A percentile compares a stretch with the other conserved stretches of the same genome.
Evolutionary conservation across 1,284 basidiomycete genomes (phyloP).

Genomic region (Pseudozyma flocculosa): DNA sequence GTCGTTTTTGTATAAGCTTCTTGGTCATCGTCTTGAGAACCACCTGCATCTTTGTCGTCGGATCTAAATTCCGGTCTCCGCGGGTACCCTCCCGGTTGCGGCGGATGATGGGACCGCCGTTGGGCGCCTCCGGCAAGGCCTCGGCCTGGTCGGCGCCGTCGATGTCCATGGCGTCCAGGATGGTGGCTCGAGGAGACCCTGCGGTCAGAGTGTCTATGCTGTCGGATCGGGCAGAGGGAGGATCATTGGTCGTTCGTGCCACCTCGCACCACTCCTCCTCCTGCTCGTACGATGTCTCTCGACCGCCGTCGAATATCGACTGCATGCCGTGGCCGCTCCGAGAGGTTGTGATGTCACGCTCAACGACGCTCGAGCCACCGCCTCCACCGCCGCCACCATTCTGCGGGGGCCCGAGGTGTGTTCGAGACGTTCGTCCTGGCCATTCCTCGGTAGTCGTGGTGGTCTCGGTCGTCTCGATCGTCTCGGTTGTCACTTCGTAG

Average conservation of each 20-base stretch:
- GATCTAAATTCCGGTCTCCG: neutral
- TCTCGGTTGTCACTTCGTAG: constrained; percentile 60
- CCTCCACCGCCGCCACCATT: too few relatives aligned
- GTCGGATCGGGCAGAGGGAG: constrained; percentile 7
- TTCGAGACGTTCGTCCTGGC: too few relatives aligned
- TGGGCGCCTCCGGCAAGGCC: constrained; percentile 18
- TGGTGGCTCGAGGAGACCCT: neutral
- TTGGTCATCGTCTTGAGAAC: constrained; percentile 61
- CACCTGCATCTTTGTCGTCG: constrained; percentile 57
- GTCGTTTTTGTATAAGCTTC: constrained; percentile 60
- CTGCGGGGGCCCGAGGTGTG: too few relatives aligned
- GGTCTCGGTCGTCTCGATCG: constrained; percentile 55
- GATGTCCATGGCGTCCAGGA: neutral
- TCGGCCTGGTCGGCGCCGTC: neutral
- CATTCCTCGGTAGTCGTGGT: constrained; percentile 43
- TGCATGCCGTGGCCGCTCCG: constrained; percentile 26
- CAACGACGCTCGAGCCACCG: constrained; percentile 4
- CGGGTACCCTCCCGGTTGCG: neutral
- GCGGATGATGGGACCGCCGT: constrained; percentile 2
- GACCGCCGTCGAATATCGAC: constrained; percentile 27
- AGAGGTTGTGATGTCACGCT: constrained; percentile 26
- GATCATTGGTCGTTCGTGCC: constrained; percentile 24
- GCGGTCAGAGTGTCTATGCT: neutral
- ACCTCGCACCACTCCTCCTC: constrained; percentile 41
- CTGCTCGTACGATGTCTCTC: constrained; percentile 27